phyloP scores from a whole-genome alignment of 23 red algal species.

The Gracilariopsis chorda region DNA sequence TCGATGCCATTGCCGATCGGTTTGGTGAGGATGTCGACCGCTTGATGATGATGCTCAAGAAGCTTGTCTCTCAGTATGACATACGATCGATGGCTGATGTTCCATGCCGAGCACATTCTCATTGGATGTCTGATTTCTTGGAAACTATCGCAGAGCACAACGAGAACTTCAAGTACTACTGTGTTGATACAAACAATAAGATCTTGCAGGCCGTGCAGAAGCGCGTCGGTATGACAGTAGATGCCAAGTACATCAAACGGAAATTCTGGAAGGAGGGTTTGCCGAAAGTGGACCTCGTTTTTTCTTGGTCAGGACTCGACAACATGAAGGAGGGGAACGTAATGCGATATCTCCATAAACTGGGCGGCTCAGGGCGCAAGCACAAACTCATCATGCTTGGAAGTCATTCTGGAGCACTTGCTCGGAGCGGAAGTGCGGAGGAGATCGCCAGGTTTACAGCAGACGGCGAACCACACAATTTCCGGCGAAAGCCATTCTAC shows the following conservation, averaged over 20 bases:
- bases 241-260: neutral
- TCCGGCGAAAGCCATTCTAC: slow-evolving; percentile 46
- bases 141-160: slow-evolving; percentile 1
- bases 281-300: slow-evolving; percentile 60
- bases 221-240: neutral
- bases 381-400: slow-evolving; percentile 53
- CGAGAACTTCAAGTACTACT: slow-evolving; percentile 43
- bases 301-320: slow-evolving; percentile 62
- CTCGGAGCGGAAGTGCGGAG: neutral
- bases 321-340: slow-evolving; percentile 60
- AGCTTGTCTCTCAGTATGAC: slow-evolving; percentile 50
- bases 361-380: slow-evolving; percentile 9
- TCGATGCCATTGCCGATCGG: neutral
- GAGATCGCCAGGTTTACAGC: slow-evolving; percentile 44
- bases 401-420: slow-evolving; percentile 28
- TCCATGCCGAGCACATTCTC: slow-evolving; percentile 61
- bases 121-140: slow-evolving; percentile 57
- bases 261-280: slow-evolving; percentile 44
- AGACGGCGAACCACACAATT: slow-evolving; percentile 17
- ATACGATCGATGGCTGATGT: slow-evolving; percentile 52
- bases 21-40: slow-evolving; percentile 54
- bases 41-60: slow-evolving; percentile 60
- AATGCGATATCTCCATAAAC: slow-evolving; percentile 26
- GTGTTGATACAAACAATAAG: slow-evolving; percentile 34
- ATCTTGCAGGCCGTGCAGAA: slow-evolving; percentile 15